Base-by-base conservation (phyloP, 495 filamentous ascomycete genomes). In the Penicillium simplicissimum region DNA sequence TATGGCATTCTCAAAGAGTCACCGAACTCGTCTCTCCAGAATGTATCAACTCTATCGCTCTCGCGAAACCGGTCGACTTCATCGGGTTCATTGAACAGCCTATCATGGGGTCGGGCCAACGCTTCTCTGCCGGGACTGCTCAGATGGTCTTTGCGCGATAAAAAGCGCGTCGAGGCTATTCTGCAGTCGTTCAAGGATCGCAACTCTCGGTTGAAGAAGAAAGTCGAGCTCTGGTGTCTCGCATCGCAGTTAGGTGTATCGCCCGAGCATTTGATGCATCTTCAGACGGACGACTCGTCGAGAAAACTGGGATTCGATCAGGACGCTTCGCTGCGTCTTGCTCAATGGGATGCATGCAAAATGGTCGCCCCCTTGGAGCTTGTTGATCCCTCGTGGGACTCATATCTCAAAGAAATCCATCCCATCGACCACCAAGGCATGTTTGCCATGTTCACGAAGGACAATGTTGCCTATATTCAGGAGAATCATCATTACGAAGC, bases 361-460 rank as follows among this genome's bases (percentile, higher is more conserved):
- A 55, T 42, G 36, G 25, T 4, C 21, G 23, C 14, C 1, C 31
- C 53, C 19, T 23, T 55, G 9, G 53, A 42, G 53, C 37, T 55
- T 17, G 1, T 55, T 7, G 53, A 43, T 55, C 53, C 19, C 3
- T 42, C 36, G n/a, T 40, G 53, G 53, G 53, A 55, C 23, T 33
- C 53, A 13, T 13, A 42, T 43, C 53, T 42, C 21, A 55, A 55
- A 42, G 23, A 55, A 2, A 55, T 55, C 2, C 19, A 55, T 1
- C 36, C 36, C 7, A 37, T 43, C 23, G 53, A 55, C 4, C 10
- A 55, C 36, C 53, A 55, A 13, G 53, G 53, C 37, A 55, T 59
- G 49, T 59, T 52, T 37, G 58, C 51, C 19, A 53, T 59, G 23
- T 45, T 59, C 36, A 33, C 36, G 14, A 59, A 59, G 36, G 19